Conservation (phyloP, 2,329 filamentous ascomycete genomes). For the Sordariomycetes sp. region DNA sequence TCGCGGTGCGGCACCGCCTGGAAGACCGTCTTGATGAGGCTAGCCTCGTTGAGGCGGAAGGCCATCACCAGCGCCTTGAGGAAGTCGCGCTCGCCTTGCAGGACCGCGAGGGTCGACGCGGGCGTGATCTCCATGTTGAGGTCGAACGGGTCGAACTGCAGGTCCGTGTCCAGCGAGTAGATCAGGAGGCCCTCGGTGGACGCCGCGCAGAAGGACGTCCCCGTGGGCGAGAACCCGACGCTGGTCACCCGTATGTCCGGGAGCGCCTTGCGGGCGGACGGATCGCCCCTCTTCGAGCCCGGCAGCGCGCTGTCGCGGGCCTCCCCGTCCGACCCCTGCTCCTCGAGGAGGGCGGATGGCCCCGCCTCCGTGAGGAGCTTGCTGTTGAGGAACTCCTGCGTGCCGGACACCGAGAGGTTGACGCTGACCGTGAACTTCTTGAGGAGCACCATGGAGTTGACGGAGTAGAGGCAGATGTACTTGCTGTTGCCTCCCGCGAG, state of each 20-base stretch:
- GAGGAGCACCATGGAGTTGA: constrained; percentile 77
- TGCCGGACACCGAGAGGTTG: constrained; percentile 91
- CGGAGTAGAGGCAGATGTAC: constrained; percentile 96
- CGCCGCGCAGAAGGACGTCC: constrained; percentile 84
- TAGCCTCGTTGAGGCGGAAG: constrained; percentile 83
- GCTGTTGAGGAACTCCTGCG: constrained; percentile 94
- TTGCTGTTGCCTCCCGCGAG: constrained; percentile 94
- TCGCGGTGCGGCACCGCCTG: constrained; percentile 67
- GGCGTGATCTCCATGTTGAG: constrained; percentile 91
- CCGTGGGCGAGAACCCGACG: constrained; percentile 80
- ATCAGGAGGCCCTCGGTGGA: constrained; percentile 90
- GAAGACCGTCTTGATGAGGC: constrained; percentile 76
- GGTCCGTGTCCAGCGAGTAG: constrained; percentile 76
- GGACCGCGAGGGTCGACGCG: constrained; percentile 62
- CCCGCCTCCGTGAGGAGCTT: constrained; percentile 85
- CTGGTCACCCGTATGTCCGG: constrained; percentile 79
- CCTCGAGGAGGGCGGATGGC: constrained; percentile 69
- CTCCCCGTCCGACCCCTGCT: constrained; percentile 76
- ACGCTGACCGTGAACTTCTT: constrained; percentile 95
- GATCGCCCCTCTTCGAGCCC: constrained; percentile 79
- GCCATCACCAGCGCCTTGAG: constrained; percentile 94
- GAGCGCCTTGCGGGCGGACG: constrained; percentile 62
- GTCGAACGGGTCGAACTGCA: constrained; percentile 93
- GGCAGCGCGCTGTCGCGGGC: constrained; percentile 68
- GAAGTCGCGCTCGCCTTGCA: constrained; percentile 63